Conservation (phyloP, 139 green algal species). For the Dunaliella primolecta region DNA sequence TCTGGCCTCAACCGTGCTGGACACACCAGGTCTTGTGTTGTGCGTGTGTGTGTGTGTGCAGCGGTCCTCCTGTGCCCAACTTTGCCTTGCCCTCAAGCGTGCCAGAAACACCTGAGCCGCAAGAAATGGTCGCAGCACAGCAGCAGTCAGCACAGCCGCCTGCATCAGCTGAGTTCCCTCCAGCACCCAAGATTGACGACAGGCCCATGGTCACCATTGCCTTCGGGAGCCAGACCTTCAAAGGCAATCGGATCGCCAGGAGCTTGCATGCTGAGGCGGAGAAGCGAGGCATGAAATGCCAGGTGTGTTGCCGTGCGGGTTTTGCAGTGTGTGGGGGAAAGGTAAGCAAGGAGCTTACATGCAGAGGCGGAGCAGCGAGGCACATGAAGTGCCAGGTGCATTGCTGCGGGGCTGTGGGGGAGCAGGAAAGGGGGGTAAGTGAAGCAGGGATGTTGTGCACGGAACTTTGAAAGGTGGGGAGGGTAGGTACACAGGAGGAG, state of each 20-base stretch:
- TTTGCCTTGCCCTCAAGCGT: not conserved
- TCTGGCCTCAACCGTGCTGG: no score
- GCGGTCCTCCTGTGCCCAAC: not conserved
- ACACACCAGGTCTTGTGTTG: no score
- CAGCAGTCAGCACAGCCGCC: no score
- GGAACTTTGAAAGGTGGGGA: no score
- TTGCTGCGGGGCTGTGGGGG: no score
- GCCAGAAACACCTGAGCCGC: not conserved
- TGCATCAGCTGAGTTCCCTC: not conserved
- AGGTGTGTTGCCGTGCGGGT: constrained; percentile 25
- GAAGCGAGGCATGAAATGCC: constrained; percentile 41
- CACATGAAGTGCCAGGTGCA: no score
- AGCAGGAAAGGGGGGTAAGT: no score
- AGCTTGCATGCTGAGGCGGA: constrained; percentile 74
- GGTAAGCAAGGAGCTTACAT: no score
- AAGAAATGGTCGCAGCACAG: not conserved
- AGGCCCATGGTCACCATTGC: constrained; percentile 46
- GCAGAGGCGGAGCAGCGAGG: no score
- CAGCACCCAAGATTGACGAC: not conserved
- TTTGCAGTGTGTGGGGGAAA: not conserved
- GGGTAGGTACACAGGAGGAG: no score
- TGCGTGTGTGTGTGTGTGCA: no score
- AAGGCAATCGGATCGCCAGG: constrained; percentile 83
- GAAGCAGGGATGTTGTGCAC: no score
- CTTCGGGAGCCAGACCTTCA: constrained; percentile 92